Evolutionary conservation across 2,329 filamentous ascomycete species (phyloP).

Genomic region (Rhexocercosporidium sp.): DNA sequence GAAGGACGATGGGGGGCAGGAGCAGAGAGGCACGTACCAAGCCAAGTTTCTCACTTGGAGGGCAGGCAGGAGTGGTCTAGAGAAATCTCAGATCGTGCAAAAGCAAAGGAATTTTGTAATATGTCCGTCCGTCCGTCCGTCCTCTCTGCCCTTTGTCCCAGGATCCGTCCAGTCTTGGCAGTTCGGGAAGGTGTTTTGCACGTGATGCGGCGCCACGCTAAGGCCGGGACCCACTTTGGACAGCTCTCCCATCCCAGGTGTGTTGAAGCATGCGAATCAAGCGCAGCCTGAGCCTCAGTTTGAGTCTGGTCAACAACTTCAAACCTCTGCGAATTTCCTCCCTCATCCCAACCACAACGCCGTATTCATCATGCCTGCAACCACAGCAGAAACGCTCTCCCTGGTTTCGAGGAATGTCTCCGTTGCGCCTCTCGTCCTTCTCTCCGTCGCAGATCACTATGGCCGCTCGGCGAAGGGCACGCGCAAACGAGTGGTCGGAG

Average conservation of each 20-base stretch:
- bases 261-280: neutral
- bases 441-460: slow-evolving; percentile 98
- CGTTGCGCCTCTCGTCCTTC: slow-evolving; percentile 95
- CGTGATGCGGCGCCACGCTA: slow-evolving; percentile 13
- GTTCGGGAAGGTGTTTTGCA: neutral
- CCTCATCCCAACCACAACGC: slow-evolving; percentile 18
- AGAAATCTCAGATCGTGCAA: no score
- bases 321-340: slow-evolving; percentile 24
- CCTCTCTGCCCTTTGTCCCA: neutral
- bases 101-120: no score
- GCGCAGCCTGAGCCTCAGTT: slow-evolving; percentile 6
- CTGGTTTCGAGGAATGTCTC: slow-evolving; percentile 95
- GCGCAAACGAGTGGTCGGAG: slow-evolving; percentile 87
- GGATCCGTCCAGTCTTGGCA: neutral
- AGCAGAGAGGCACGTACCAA: neutral
- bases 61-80: neutral
- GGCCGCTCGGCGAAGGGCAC: slow-evolving; percentile 91
- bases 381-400: slow-evolving; percentile 93
- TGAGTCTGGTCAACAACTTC: slow-evolving; percentile 31
- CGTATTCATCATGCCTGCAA: slow-evolving; percentile 79
- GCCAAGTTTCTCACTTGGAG: neutral
- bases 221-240: slow-evolving; percentile 12
- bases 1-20: neutral
- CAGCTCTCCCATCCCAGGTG: slow-evolving; percentile 27
- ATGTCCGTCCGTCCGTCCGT: no score